phyloP scores from a whole-genome alignment of 768 basidiomycete genomes.

The Zangia roseola region DNA sequence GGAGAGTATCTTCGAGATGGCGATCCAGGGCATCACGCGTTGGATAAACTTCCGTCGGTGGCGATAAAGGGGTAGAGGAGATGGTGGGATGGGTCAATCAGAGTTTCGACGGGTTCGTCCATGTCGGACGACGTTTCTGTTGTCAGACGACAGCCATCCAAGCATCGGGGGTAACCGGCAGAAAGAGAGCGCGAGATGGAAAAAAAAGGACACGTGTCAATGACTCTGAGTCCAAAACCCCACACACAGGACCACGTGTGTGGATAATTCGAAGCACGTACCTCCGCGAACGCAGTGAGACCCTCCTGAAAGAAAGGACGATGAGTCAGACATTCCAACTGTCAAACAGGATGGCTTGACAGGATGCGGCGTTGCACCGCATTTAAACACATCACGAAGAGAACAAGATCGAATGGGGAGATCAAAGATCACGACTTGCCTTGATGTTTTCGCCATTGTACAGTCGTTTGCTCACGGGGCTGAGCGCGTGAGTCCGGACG shows the following conservation, averaged over 20 bases:
- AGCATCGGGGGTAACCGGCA: slow-evolving; percentile 10
- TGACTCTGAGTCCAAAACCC: neutral
- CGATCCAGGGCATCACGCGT: too few relatives aligned
- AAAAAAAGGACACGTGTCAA: too few relatives aligned
- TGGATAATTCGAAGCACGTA: slow-evolving; percentile 7
- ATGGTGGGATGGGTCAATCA: slow-evolving; percentile 7
- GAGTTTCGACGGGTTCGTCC: slow-evolving; percentile 21
- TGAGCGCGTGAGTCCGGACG: slow-evolving; percentile 44
- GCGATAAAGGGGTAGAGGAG: neutral
- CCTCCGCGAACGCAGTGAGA: slow-evolving; percentile 57
- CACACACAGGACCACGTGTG: slow-evolving; percentile 4
- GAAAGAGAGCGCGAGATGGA: neutral
- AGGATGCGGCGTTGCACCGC: neutral
- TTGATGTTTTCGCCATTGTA: slow-evolving; percentile 70
- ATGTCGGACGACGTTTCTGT: slow-evolving; percentile 17
- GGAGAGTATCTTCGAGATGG: too few relatives aligned
- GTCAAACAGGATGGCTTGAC: neutral
- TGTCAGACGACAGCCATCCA: too few relatives aligned
- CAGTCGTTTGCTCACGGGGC: slow-evolving; percentile 48
- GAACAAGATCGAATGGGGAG: neutral
- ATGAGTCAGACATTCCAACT: slow-evolving; percentile 14
- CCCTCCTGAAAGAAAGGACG: slow-evolving; percentile 52
- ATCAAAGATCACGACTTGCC: slow-evolving; percentile 35
- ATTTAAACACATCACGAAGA: neutral
- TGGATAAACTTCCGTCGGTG: neutral